Evolutionary conservation across 495 filamentous ascomycete genomes (phyloP).

Genomic region (Astrothelium subdiscretum): DNA sequence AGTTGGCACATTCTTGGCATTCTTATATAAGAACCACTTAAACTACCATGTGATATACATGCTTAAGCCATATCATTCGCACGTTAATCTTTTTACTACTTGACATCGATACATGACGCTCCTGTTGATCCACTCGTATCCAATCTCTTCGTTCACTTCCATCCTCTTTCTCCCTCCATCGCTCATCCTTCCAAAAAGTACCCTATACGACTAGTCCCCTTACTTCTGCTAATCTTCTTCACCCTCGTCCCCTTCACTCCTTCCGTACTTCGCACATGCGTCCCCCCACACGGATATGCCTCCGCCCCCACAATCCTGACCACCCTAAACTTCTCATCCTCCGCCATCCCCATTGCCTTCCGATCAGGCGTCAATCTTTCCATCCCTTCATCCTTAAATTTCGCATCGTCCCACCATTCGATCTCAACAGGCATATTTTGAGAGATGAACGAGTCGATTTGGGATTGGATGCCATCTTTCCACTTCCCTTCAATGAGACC

Average conservation of each 20-base stretch:
- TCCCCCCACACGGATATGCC: constrained; percentile 54
- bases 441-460: constrained; percentile 40
- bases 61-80: too few species aligned
- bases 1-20: too few species aligned
- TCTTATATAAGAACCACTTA: too few species aligned
- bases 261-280: constrained; percentile 45
- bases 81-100: too few species aligned
- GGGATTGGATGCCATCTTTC: constrained; percentile 44
- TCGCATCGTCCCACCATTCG: constrained; percentile 47
- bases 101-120: too few species aligned
- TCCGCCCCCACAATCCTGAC: constrained; percentile 49
- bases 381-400: constrained; percentile 32
- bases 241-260: constrained; percentile 41
- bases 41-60: too few species aligned
- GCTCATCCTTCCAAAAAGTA: constrained; percentile 30
- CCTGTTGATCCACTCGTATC: too few species aligned
- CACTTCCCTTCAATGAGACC: constrained; percentile 48
- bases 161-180: neutral
- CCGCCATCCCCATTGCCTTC: constrained; percentile 4
- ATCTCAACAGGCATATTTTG: constrained; percentile 43
- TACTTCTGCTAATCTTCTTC: constrained; percentile 47
- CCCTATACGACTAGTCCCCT: constrained; percentile 44
- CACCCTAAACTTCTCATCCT: constrained; percentile 35
- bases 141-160: too few species aligned
- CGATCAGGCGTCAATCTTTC: constrained; percentile 38